phyloP scores from a whole-genome alignment of 495 filamentous ascomycete genomes.

The Chaetomium tenue region DNA sequence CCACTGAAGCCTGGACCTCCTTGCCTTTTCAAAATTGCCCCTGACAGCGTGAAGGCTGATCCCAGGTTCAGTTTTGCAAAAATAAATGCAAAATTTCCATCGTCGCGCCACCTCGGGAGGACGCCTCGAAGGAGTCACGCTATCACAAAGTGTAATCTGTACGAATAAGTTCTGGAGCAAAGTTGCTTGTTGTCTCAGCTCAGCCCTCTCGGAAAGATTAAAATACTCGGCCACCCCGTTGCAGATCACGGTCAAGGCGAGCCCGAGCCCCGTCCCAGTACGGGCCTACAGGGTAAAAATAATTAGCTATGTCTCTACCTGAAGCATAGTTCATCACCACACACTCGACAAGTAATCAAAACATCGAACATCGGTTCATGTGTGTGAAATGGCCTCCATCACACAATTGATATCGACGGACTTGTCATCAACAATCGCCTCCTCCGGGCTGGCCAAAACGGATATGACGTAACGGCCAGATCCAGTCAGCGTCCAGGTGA shows the following conservation, averaged over 20 bases:
- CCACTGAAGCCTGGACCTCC: neutral
- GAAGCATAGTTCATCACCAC: neutral
- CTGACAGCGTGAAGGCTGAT: neutral
- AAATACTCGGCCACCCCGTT: conserved; percentile 1
- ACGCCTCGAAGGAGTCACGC: too few relatives aligned
- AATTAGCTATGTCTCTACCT: neutral
- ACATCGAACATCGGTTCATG: neutral
- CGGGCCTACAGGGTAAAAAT: neutral
- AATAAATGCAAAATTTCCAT: too few relatives aligned
- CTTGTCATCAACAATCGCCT: neutral
- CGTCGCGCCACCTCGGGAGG: too few relatives aligned
- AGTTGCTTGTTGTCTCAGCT: neutral
- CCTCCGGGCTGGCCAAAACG: neutral
- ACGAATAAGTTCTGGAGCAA: too few relatives aligned
- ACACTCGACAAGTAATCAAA: neutral
- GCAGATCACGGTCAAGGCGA: neutral
- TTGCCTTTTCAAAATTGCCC: conserved; percentile 1
- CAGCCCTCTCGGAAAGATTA: neutral
- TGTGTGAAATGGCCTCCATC: neutral
- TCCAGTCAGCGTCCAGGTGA: neutral
- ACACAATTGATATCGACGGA: neutral
- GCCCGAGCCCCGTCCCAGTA: neutral
- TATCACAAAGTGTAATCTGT: too few relatives aligned
- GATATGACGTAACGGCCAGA: neutral
- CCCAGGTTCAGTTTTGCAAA: neutral